Base-by-base conservation (phyloP, 495 filamentous ascomycete genomes). In the Xylaria longipes region DNA sequence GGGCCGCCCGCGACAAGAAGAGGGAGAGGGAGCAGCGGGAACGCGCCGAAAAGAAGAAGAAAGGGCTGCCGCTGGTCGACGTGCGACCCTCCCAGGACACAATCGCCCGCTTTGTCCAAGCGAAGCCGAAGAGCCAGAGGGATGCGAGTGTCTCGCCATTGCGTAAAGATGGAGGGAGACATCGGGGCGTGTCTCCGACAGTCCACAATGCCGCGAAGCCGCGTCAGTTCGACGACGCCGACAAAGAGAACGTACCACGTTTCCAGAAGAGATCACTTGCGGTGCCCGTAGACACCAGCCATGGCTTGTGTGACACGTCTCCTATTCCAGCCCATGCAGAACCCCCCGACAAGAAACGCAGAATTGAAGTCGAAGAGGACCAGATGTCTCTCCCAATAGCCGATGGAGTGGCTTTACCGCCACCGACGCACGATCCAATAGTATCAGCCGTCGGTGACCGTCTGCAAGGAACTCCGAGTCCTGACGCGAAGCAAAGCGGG, bases 11-110 rank as follows among this genome's bases (percentile, higher is more conserved):
- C 3, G 84, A 86, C n/a, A 82, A 77, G 70, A 84, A 84, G 70
- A 81, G 75, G 64, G 79, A 78, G n/a, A 83, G 81, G 65, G 83
- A 84, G 37, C 71, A 78, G 48, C 67, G 74, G 41, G 78, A 74
- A 37, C 65, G 74, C 2, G 77, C 80, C 6, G 81, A 80, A 60
- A 84, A 76, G 79, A 80, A 74, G 69, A 79, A 77, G 48, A 80
- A 81, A 65, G 82, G 84, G 0, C 45, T 83, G 58, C 84, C 84
- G 48, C 66, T 85, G 0, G 80, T 84, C 39, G 65, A 75, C 12
- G 80, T 82, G 3, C 80, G 75, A 14, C 82, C 84, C 0, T 85
- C 83, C 2, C 84, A 86, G 75, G 79, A 77, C 25, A 83, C 81
- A 0, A 83, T 86, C 54, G 70, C 82, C 5, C 52, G 80, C n/a